Percentiles rank a stretch among this genome's conserved stretches.
phyloP scores from a whole-genome alignment of 345 rosid genomes.

The Lepidium aucheri region DNA sequence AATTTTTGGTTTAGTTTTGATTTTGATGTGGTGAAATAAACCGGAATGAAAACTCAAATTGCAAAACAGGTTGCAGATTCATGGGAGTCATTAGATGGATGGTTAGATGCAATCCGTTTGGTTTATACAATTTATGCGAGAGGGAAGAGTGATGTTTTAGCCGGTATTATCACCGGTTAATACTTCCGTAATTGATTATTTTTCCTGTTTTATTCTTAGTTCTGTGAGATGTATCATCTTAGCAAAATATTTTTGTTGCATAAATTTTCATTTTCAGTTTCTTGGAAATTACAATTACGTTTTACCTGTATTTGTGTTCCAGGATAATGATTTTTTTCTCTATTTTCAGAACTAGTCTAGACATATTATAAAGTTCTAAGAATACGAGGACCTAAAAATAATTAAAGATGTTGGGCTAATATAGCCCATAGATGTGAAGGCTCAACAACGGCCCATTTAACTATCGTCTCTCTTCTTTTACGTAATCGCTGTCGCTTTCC shows the following conservation, averaged over 20 bases:
- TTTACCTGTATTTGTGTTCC: not conserved
- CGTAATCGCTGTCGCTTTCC: not conserved
- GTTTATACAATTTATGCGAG: conserved; percentile 87
- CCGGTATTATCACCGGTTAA: conserved; percentile 81
- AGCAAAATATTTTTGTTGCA: not conserved
- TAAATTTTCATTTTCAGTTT: not conserved
- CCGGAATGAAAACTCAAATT: not conserved
- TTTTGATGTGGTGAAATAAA: not conserved
- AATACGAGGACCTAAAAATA: not conserved
- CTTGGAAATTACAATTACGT: not conserved
- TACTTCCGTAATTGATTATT: not conserved
- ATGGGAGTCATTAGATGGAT: conserved; percentile 92
- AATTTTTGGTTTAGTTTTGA: not conserved
- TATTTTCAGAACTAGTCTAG: not conserved
- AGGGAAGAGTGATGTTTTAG: conserved; percentile 83
- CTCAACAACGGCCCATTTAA: not conserved
- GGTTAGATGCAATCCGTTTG: conserved; percentile 92
- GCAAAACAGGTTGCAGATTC: conserved; percentile 79
- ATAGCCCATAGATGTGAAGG: not conserved
- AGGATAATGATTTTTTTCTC: too few relatives aligned
- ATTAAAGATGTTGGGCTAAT: not conserved
- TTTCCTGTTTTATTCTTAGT: not conserved
- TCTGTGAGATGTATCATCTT: not conserved
- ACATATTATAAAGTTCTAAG: not conserved
- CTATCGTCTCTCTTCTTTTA: not conserved